Evolutionary conservation across 768 basidiomycete genomes (phyloP), one percentile per base, ranked within the genome.

Genomic region (Trametes punicea): DNA sequence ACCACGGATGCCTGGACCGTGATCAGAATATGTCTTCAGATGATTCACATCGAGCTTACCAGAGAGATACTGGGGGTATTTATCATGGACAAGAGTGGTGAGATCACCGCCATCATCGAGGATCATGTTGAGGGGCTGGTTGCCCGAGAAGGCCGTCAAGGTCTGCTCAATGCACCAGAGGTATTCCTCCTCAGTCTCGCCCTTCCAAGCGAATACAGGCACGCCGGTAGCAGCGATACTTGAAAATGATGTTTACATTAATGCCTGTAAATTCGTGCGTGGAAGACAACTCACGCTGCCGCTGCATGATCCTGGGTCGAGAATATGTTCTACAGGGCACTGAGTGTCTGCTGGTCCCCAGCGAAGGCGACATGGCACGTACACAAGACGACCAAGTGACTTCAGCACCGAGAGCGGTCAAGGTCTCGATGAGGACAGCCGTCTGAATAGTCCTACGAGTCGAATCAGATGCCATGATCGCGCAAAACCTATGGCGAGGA

Each of bases 241-340:
- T 65, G 20, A 53, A 10, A n/a, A 27, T 4, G 8, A 21, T 16
- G 7, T 6, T 46, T 30, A 51, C 38, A 13, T 29, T 7, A 27
- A 16, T n/a, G 56, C 33, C 25, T 40, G 21, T 46, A 45, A 58
- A 15, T 18, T n/a, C n/a, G 27, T 34, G 23, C 30, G 44, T 36
- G 40, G 15, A 16, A 13, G 3, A 18, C 18, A 15, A 81, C 87
- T 68, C 71, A 92, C 89, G 92, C 97, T 63, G 97, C 90, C 49
- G 97, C 97, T 51, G 97, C 97, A 75, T 99, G 97, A 73, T 99
- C 97, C 76, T 99, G 97, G 48, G 97, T 99, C 46, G 97, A 98
- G 79, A 96, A 99, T 72, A 99, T 99, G 79, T 99, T 97, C 92
- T 93, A n/a, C n/a, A n/a, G n/a, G n/a, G n/a, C n/a, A n/a, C n/a